These are phyloP conservation scores for Gymnopilus junonius DNA, from an alignment of 768 basidiomycete species.

Conservation along the genomic window DNA sequence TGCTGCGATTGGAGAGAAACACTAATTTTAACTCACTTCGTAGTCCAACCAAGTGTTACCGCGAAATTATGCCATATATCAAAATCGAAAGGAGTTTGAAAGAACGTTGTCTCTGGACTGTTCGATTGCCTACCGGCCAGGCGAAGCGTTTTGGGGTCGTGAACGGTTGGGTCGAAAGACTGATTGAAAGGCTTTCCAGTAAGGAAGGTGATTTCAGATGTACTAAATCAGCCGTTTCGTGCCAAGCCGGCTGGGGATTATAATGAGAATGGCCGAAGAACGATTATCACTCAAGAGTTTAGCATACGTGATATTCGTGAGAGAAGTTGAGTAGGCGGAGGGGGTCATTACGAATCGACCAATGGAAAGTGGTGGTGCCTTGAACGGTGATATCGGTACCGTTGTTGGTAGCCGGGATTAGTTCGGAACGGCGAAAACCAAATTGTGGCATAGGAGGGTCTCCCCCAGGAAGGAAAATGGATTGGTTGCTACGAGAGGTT, in stretches of 20 bases:
- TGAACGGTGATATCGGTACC: slow-evolving; percentile 18
- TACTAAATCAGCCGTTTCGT: slow-evolving; percentile 21
- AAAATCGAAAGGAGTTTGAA: slow-evolving; percentile 17
- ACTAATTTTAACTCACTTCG: slow-evolving; percentile 13
- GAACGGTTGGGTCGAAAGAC: slow-evolving; percentile 16
- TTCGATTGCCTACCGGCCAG: slow-evolving; percentile 16
- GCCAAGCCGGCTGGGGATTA: slow-evolving; percentile 14
- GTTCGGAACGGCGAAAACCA: slow-evolving; percentile 20
- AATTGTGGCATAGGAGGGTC: slow-evolving; percentile 17
- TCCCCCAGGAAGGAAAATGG: slow-evolving; percentile 18
- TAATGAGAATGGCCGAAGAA: background rate
- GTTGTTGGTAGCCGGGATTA: slow-evolving; percentile 18
- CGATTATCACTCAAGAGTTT: no score
- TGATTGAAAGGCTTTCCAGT: slow-evolving; percentile 17
- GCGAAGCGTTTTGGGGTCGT: slow-evolving; percentile 16
- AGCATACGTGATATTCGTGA: slow-evolving; percentile 19
- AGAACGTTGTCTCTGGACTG: slow-evolving; percentile 15
- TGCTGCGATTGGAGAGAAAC: no score
- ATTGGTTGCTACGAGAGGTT: slow-evolving; percentile 22
- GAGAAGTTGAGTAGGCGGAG: slow-evolving; percentile 14
- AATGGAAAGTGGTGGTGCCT: slow-evolving; percentile 19
- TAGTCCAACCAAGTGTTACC: slow-evolving; percentile 14
- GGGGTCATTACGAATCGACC: slow-evolving; percentile 17
- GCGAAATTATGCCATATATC: slow-evolving; percentile 23
- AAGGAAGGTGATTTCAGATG: slow-evolving; percentile 16